Conservation (phyloP, 1,139 yeast species). For the Saccharomyces hybrid region DNA sequence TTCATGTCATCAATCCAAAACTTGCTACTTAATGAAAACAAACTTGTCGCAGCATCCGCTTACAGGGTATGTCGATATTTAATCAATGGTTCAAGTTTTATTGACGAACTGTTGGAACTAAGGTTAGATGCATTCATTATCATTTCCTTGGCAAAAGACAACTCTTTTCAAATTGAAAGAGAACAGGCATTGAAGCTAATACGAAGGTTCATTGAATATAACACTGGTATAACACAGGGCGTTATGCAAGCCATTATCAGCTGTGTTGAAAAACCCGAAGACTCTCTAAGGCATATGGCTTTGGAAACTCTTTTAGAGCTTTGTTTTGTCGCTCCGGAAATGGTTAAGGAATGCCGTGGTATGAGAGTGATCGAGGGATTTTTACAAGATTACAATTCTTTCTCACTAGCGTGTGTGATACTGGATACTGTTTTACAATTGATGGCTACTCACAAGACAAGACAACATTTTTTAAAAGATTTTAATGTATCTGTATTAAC, state of each 20-base stretch:
- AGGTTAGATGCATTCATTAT: slow-evolving; percentile 58
- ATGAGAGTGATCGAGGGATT: slow-evolving; percentile 50
- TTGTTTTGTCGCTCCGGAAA: slow-evolving; percentile 52
- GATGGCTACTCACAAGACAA: slow-evolving; percentile 51
- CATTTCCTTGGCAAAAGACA: slow-evolving; percentile 52
- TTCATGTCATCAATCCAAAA: slow-evolving; percentile 54
- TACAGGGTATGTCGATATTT: slow-evolving; percentile 65
- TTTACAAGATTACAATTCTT: slow-evolving; percentile 52
- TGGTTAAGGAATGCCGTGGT: slow-evolving; percentile 59
- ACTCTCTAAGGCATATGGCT: slow-evolving; percentile 45
- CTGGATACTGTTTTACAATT: slow-evolving; percentile 50
- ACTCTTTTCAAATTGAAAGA: slow-evolving; percentile 51
- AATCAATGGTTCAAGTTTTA: slow-evolving; percentile 46
- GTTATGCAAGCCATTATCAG: slow-evolving; percentile 66
- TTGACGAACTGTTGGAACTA: slow-evolving; percentile 40
- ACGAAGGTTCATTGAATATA: slow-evolving; percentile 50
- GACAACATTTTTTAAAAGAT: slow-evolving; percentile 48
- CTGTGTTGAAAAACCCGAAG: slow-evolving; percentile 57
- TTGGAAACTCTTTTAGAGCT: slow-evolving; percentile 72
- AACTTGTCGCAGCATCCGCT: slow-evolving; percentile 67
- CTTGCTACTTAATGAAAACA: slow-evolving; percentile 48
- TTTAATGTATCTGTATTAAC: slow-evolving; percentile 56
- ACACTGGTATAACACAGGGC: slow-evolving; percentile 49
- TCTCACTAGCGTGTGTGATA: slow-evolving; percentile 47
- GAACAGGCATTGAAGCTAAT: slow-evolving; percentile 72